phyloP scores from a whole-genome alignment of 768 basidiomycete genomes.

The Candolleomyces aberdarensis region DNA sequence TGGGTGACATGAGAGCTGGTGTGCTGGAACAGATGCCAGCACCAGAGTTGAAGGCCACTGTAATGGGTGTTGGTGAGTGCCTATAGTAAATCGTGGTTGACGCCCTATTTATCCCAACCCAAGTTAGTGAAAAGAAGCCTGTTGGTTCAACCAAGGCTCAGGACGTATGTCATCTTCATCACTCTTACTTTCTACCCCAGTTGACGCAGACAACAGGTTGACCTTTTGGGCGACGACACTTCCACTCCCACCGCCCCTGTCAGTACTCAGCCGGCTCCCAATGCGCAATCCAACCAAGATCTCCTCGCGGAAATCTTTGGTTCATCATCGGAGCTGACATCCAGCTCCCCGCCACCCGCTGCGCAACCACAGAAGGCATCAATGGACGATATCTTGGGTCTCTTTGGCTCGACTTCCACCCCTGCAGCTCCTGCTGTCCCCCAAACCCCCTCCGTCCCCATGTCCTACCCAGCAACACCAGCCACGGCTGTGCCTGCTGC shows the following conservation, averaged over 20 bases:
- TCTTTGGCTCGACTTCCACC: slow-evolving; percentile 63
- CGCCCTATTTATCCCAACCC: not conserved
- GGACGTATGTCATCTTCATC: slow-evolving; percentile 47
- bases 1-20: slow-evolving; percentile 74
- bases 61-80: slow-evolving; percentile 81
- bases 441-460: slow-evolving; percentile 18
- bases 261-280: slow-evolving; percentile 38
- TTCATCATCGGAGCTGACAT: slow-evolving; percentile 26
- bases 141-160: slow-evolving; percentile 87
- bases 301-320: slow-evolving; percentile 94
- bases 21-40: slow-evolving; percentile 99
- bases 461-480: slow-evolving; percentile 20
- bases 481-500: slow-evolving; percentile 25
- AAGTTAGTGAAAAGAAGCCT: slow-evolving; percentile 90
- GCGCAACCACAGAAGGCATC: slow-evolving; percentile 51
- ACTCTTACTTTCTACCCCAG: slow-evolving; percentile 4
- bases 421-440: slow-evolving; percentile 32
- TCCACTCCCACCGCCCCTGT: slow-evolving; percentile 31
- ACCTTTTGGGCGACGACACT: slow-evolving; percentile 82
- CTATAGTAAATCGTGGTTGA: not conserved
- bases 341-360: slow-evolving; percentile 29
- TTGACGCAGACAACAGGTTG: slow-evolving; percentile 38
- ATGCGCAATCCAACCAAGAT: slow-evolving; percentile 70
- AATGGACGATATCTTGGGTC: slow-evolving; percentile 87
- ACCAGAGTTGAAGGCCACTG: slow-evolving; percentile 95